Base-by-base conservation (phyloP, 2,329 filamentous ascomycete genomes). In the Exophiala sp. region DNA sequence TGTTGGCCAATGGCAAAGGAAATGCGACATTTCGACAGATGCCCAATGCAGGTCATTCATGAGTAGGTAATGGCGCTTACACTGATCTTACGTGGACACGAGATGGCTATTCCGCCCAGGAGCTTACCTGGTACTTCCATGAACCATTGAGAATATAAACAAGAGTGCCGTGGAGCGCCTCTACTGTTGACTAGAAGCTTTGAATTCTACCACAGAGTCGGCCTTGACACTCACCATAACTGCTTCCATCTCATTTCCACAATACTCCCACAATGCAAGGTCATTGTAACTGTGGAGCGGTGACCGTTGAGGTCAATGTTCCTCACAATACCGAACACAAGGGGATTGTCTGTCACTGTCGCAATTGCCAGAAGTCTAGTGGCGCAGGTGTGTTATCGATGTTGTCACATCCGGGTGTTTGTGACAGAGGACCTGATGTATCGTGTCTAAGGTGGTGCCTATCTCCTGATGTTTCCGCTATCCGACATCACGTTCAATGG, bases 241-340 rank as follows among this genome's bases (percentile, higher is more conserved):
- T 8, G 21, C 11, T 41, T 3, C 11, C 9, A 41, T 21, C 12
- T 38, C 5, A 10, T 10, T 41, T 5, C 39, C 11, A 21, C 14
- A 11, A 5, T 29, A 18, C 14, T 38, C 36, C 29, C 36, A 48
- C n/a, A 16, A 48, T 48, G 46, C 35, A 41, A 18, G 46, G 46
- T 9, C 40, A 20, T 18, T 48, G 46, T 11, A 48, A 48, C 35
- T 48, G 35, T 6, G 18, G 33, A 14, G 35, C 24, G 10, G 46
- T 48, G 20, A 48, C 20, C 36, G 46, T 48, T 36, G 46, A 48
- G 36, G 46, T 36, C 20, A 40, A 48, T 11, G 40, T 48, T 3
- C 18, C 16, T 9, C 18, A 29, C 14, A 21, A 48, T 9, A 21
- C 16, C 4, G 16, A 29, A n/a, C 46, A 12, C 35, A 41, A 2